Conservation (phyloP, 208 protist genomes). For the Balamuthia mandrillaris region DNA sequence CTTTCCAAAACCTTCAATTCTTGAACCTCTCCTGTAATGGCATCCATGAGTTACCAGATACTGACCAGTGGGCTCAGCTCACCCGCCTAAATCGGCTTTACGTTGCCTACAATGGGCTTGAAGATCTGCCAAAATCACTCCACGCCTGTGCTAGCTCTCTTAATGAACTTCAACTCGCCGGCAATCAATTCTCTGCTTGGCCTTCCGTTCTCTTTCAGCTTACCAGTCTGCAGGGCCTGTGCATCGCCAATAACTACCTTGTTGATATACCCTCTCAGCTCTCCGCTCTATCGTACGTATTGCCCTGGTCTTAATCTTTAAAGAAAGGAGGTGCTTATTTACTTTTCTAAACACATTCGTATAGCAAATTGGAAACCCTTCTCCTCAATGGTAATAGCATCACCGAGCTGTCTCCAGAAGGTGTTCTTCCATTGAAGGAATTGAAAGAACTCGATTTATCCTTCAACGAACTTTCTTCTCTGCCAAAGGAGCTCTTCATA, state of each 20-base stretch:
- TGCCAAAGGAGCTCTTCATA: neutral
- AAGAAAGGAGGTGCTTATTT: neutral
- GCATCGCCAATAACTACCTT: neutral
- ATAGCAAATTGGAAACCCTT: neutral
- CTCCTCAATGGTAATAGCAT: neutral
- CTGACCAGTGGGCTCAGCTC: no score
- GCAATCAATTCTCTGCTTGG: neutral
- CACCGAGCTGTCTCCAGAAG: neutral
- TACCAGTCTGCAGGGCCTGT: neutral
- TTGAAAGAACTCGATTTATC: conserved; percentile 4
- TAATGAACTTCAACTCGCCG: neutral
- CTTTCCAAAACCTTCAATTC: no score
- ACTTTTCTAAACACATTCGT: no score
- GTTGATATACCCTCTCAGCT: neutral
- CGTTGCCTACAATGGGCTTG: no score
- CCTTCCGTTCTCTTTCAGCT: neutral
- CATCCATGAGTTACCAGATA: no score
- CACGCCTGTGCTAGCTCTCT: no score
- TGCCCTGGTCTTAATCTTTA: neutral
- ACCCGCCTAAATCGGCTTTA: no score
- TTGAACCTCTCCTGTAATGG: no score
- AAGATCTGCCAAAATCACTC: no score
- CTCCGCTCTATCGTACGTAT: neutral
- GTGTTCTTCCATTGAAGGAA: neutral
- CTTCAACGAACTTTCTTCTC: neutral